A percentile compares a stretch with the other conserved stretches of the same genome.
These are phyloP conservation scores for Circinella umbellata DNA, from an alignment of 371 early-diverging fungal species.

Conservation along the genomic window DNA sequence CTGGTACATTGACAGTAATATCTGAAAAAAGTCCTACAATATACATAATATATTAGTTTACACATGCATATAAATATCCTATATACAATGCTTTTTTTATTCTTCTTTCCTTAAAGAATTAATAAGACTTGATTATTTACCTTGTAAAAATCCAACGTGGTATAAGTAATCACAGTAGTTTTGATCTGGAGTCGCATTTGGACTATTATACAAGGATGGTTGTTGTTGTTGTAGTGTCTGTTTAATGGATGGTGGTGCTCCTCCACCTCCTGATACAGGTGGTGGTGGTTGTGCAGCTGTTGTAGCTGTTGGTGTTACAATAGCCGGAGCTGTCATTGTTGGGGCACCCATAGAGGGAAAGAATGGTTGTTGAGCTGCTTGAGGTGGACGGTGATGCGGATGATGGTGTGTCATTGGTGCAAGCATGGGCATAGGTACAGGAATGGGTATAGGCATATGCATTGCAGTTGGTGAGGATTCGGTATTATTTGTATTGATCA, in stretches of 20 bases:
- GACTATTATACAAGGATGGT: slow-evolving; percentile 3
- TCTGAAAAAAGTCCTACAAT: slow-evolving; percentile 39
- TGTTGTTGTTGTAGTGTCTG: neutral
- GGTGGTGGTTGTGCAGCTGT: neutral
- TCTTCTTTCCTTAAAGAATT: no score
- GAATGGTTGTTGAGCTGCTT: slow-evolving; percentile 15
- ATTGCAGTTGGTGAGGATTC: slow-evolving; percentile 11
- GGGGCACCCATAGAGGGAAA: slow-evolving; percentile 12
- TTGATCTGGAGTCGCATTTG: slow-evolving; percentile 11
- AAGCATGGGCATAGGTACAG: slow-evolving; percentile 20
- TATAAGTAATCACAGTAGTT: slow-evolving; percentile 30
- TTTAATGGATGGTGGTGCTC: neutral
- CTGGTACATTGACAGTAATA: slow-evolving; percentile 38
- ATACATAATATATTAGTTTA: neutral
- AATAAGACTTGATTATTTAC: slow-evolving; percentile 7
- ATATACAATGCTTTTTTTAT: no score
- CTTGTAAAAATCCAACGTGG: slow-evolving; percentile 33
- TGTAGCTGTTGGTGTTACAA: slow-evolving; percentile 5
- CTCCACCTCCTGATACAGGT: neutral
- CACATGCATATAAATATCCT: no score
- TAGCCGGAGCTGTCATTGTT: slow-evolving; percentile 1
- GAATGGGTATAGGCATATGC: slow-evolving; percentile 22
- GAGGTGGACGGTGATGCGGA: slow-evolving; percentile 14
- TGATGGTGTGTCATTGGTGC: slow-evolving; percentile 11
- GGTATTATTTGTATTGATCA: neutral